Percentiles rank a stretch among this genome's conserved stretches.
Conservation (phyloP, 2,329 filamentous ascomycete genomes). For the Epichloe uncinata region DNA sequence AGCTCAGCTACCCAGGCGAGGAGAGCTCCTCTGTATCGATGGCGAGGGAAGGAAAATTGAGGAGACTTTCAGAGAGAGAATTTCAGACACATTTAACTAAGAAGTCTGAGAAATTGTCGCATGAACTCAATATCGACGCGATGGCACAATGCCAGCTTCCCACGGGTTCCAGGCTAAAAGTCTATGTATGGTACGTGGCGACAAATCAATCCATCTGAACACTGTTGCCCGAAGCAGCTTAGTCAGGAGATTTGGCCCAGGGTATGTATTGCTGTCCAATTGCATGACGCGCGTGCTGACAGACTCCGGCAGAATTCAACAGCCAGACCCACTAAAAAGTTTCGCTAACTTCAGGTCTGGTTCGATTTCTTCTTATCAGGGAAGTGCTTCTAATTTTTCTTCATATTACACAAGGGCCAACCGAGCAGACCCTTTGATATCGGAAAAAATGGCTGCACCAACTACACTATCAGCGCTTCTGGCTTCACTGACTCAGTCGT, state of each 20-base stretch:
- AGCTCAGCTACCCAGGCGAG: neutral
- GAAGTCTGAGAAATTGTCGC: neutral
- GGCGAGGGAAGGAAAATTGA: neutral
- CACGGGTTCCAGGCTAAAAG: neutral
- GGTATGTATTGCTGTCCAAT: neutral
- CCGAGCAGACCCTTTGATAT: constrained; percentile 11
- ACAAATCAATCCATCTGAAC: neutral
- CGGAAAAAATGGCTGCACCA: constrained; percentile 31
- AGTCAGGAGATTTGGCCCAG: constrained; percentile 7
- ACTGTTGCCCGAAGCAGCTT: constrained; percentile 7
- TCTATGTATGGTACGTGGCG: neutral
- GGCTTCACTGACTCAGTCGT: constrained; percentile 42
- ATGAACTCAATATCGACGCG: neutral
- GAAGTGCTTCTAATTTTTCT: neutral
- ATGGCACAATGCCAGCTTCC: neutral
- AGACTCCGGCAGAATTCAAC: neutral
- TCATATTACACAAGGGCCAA: neutral
- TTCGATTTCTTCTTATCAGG: neutral
- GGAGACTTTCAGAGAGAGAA: neutral
- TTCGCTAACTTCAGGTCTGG: neutral
- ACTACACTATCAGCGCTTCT: constrained; percentile 36
- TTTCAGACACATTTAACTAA: too few relatives aligned
- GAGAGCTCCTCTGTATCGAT: neutral
- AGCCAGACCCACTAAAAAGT: constrained; percentile 12
- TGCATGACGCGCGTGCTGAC: neutral